phyloP scores from a whole-genome alignment of 768 basidiomycete species.

The Boletus rufocinnamomeus region DNA sequence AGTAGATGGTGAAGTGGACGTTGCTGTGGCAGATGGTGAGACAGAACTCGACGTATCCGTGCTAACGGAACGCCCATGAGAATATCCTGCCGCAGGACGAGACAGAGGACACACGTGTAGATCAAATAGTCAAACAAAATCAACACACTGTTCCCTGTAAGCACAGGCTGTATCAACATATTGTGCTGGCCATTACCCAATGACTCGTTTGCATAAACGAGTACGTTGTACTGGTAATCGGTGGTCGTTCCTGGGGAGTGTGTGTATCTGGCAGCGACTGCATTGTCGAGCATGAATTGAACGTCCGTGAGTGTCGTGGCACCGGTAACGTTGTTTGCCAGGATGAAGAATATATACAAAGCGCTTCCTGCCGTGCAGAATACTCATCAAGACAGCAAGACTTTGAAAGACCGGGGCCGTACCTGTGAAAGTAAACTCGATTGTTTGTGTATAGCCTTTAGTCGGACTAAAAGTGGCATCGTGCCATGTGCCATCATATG shows the following conservation, averaged over 20 bases:
- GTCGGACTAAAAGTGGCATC: not conserved
- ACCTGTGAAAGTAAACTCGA: conserved; percentile 18
- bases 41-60: not conserved
- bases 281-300: conserved; percentile 12
- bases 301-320: not conserved
- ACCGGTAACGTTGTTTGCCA: conserved; percentile 3
- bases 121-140: conserved; percentile 16
- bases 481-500: conserved; percentile 23
- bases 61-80: conserved; percentile 9
- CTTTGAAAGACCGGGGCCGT: not conserved
- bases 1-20: not conserved
- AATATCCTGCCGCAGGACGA: not conserved
- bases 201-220: conserved; percentile 7
- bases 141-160: not conserved
- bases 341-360: conserved; percentile 23
- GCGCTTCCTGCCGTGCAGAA: conserved; percentile 10
- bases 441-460: not conserved
- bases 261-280: not conserved
- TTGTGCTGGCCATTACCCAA: conserved; percentile 2
- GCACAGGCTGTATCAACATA: conserved; percentile 10
- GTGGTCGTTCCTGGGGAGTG: conserved; percentile 1
- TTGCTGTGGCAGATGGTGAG: not conserved
- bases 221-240: conserved; percentile 17
- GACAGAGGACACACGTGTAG: conserved; percentile 9
- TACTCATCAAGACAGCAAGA: not conserved